Conservation (phyloP, 1,284 basidiomycete species). For the Neolentinus lepideus region DNA sequence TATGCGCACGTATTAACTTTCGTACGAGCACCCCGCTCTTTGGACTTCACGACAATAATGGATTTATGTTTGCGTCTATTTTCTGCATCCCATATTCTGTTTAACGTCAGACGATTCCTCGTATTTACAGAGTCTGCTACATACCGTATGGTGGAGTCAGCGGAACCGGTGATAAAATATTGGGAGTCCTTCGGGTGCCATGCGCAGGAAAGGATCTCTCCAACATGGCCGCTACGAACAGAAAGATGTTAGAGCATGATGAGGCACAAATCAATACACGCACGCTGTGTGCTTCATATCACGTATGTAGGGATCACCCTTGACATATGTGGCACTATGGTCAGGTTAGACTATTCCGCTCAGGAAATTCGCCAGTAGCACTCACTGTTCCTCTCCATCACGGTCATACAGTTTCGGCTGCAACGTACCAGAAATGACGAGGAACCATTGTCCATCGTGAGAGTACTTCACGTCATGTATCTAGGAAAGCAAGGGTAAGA, state of each 20-base stretch:
- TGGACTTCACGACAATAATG: slow-evolving; percentile 94
- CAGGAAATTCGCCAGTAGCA: slow-evolving; percentile 16
- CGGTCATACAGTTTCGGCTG: slow-evolving; percentile 87
- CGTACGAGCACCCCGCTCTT: slow-evolving; percentile 91
- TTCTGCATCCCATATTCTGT: slow-evolving; percentile 89
- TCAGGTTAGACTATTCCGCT: slow-evolving; percentile 33
- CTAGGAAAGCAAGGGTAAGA: slow-evolving; percentile 31
- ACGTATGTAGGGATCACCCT: slow-evolving; percentile 96
- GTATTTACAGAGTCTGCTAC: slow-evolving; percentile 12
- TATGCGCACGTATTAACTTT: slow-evolving; percentile 87
- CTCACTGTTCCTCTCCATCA: slow-evolving; percentile 86
- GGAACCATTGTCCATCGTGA: slow-evolving; percentile 76
- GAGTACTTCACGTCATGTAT: slow-evolving; percentile 87
- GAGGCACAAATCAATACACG: slow-evolving; percentile 19
- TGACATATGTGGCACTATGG: slow-evolving; percentile 75
- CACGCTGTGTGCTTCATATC: slow-evolving; percentile 97
- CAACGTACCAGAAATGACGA: slow-evolving; percentile 83
- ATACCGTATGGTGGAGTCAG: slow-evolving; percentile 90
- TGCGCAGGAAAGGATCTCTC: slow-evolving; percentile 81
- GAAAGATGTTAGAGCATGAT: slow-evolving; percentile 3
- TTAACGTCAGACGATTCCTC: not conserved
- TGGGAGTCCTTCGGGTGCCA: slow-evolving; percentile 88
- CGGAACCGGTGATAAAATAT: slow-evolving; percentile 87
- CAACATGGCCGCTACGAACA: slow-evolving; percentile 80
- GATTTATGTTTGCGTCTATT: slow-evolving; percentile 86